Percentiles rank a stretch among this genome's conserved stretches.
phyloP scores from a whole-genome alignment of 164 flowering plant species.

The Dillenia suffruticosa region DNA sequence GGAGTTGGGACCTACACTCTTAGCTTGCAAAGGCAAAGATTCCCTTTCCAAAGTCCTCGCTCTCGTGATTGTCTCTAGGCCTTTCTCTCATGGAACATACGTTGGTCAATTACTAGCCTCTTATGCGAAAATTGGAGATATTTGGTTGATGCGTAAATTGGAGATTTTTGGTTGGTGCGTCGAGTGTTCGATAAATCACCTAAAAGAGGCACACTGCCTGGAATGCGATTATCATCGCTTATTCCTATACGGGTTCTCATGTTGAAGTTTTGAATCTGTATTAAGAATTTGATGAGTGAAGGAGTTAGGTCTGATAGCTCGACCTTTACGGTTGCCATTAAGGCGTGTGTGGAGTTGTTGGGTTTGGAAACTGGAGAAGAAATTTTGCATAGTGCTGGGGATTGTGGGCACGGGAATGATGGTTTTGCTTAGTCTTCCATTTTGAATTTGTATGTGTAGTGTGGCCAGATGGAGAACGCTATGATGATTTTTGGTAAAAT shows the following conservation, averaged over 20 bases:
- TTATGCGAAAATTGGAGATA: conserved; percentile 24
- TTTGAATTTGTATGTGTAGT: conserved; percentile 46
- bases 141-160: conserved; percentile 26
- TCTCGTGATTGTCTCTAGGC: conserved; percentile 26
- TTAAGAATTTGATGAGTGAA: conserved; percentile 22
- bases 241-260: conserved; percentile 25
- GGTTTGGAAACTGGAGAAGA: conserved; percentile 37
- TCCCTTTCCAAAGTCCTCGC: conserved; percentile 34
- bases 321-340: conserved; percentile 44
- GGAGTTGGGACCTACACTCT: conserved; percentile 25
- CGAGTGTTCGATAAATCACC: conserved; percentile 41
- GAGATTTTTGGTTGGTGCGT: conserved; percentile 27
- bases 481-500: conserved; percentile 38
- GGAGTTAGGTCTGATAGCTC: conserved; percentile 53
- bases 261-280: conserved; percentile 33
- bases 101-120: conserved; percentile 28
- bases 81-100: conserved; percentile 17
- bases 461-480: conserved; percentile 52
- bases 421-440: conserved; percentile 52
- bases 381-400: conserved; percentile 29
- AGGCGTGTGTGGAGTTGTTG: conserved; percentile 39
- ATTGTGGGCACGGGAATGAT: conserved; percentile 41
- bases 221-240: conserved; percentile 48
- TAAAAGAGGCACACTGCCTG: conserved; percentile 28
- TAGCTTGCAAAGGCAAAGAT: conserved; percentile 18